Evolutionary conservation across 2,329 filamentous ascomycete species (phyloP).

Genomic region (Atkinsonella hypoxylon): DNA sequence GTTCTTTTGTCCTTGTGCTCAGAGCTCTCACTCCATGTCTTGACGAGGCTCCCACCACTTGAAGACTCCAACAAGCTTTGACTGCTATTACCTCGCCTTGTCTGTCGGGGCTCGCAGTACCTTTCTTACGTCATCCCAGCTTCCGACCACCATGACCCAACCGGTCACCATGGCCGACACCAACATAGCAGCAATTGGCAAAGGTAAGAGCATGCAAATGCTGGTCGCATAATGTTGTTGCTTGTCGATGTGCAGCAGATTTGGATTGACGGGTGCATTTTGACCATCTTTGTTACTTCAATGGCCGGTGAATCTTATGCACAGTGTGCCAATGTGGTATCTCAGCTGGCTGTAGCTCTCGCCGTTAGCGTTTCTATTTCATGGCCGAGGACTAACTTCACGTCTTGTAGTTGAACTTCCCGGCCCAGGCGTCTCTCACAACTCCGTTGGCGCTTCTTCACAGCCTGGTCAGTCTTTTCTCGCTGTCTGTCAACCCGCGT

Average conservation of each 20-base stretch:
- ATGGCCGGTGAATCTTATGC: neutral
- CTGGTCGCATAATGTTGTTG: neutral
- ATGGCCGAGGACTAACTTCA: conserved; percentile 1
- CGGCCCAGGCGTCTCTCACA: conserved; percentile 17
- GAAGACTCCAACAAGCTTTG: neutral
- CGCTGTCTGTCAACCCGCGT: conserved; percentile 9
- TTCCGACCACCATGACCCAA: conserved; percentile 3
- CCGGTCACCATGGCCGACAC: conserved; percentile 21
- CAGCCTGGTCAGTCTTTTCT: conserved; percentile 10
- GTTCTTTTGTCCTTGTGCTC: neutral
- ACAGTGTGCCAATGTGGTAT: neutral
- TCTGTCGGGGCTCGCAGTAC: neutral
- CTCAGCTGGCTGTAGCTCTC: neutral
- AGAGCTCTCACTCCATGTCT: neutral
- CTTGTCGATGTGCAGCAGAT: neutral
- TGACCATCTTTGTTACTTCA: neutral
- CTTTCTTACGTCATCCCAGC: conserved; percentile 10
- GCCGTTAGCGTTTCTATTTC: neutral
- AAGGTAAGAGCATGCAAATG: conserved; percentile 17
- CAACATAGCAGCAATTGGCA: conserved; percentile 22
- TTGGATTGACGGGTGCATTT: neutral
- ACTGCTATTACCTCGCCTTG: neutral
- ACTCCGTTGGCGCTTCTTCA: conserved; percentile 16
- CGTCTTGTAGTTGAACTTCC: conserved; percentile 16
- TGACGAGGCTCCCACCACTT: neutral